Base-by-base conservation (phyloP, 148 eudicot genomes). In the Rhododendron griersonianum region DNA sequence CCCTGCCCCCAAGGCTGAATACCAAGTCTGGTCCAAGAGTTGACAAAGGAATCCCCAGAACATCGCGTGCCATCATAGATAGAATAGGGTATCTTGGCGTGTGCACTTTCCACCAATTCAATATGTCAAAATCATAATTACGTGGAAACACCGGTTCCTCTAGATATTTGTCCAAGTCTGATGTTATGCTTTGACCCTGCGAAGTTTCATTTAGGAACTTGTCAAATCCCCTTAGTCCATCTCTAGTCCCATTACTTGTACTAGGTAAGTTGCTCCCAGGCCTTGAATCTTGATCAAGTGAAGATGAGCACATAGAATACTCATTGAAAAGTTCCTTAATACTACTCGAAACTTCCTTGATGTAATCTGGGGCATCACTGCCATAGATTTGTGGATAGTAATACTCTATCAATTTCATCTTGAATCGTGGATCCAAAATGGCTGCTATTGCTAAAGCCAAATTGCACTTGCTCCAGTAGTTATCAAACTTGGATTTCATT, bases 31-130 rank as follows among this genome's bases (percentile, higher is more conserved):
- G 88, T 33, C 88, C 89, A 85, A 94, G 89, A 23, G 95, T 94
- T 21, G 98, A 93, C 89, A 95, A 85, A 44, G 99, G 98, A 85
- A 93, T 89, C 11, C 91, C 93, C 87, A 97, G 89, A 87, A 95
- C 86, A 89, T 97, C 99, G 47, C 95, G 95, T 44, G 96, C 99
- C 96, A 94, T 97, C 96, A 93, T 92, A 44, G 98, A 95, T 79
- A 97, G 87, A 51, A 97, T 91, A 7, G 99, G 99, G 84, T 95
- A 97, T 91, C 98, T 93, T 10, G 98, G 96, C 7, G 94, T 97
- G 88, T 97, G 98, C 83, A 95, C 99, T 91, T 94, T 97, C 99
- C 99, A 97, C 99, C 99, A 97, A 85, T 92, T 94, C 69, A 95
- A 91, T 86, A 97, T 91, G 88, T 91, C 91, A 84, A 97, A 95